Evolutionary conservation across 2,329 filamentous ascomycete genomes (phyloP).

Genomic region (Aaosphaeria pasadenensis): DNA sequence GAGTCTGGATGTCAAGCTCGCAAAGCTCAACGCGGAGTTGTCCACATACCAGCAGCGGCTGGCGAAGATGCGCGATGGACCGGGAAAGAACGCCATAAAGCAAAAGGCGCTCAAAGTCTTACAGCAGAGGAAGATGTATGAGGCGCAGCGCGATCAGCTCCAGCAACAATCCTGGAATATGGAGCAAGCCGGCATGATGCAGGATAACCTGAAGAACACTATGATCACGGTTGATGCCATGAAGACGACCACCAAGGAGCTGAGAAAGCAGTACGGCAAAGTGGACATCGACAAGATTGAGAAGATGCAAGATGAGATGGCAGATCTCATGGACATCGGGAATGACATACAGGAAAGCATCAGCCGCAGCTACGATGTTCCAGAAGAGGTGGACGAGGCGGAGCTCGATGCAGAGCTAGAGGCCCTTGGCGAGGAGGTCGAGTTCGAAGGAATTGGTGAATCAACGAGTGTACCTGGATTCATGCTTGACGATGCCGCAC

Average conservation of each 20-base stretch:
- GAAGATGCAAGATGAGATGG: constrained; percentile 97
- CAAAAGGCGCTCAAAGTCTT: constrained; percentile 93
- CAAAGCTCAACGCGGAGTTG: constrained; percentile 87
- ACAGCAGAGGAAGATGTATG: constrained; percentile 90
- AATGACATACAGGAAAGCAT: constrained; percentile 98
- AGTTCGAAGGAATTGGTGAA: constrained; percentile 68
- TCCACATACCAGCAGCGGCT: constrained; percentile 84
- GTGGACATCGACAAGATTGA: constrained; percentile 98
- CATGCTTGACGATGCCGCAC: constrained; percentile 80
- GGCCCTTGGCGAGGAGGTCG: constrained; percentile 89
- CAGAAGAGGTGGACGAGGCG: constrained; percentile 94
- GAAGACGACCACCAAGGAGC: constrained; percentile 92
- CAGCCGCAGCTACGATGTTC: constrained; percentile 85
- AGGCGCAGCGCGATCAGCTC: constrained; percentile 88
- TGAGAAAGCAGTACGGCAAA: constrained; percentile 93
- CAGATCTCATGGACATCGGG: constrained; percentile 92
- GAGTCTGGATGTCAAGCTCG: constrained; percentile 90
- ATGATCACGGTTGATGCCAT: constrained; percentile 98
- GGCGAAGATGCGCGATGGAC: constrained; percentile 89
- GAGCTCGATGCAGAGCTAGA: constrained; percentile 96
- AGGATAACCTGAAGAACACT: constrained; percentile 96
- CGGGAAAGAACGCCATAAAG: constrained; percentile 88
- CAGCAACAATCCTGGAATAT: constrained; percentile 97
- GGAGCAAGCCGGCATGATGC: constrained; percentile 98
- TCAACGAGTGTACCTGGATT: constrained; percentile 72